Base-by-base conservation (phyloP, 148 eudicot genomes). In the Camellia japonica region DNA sequence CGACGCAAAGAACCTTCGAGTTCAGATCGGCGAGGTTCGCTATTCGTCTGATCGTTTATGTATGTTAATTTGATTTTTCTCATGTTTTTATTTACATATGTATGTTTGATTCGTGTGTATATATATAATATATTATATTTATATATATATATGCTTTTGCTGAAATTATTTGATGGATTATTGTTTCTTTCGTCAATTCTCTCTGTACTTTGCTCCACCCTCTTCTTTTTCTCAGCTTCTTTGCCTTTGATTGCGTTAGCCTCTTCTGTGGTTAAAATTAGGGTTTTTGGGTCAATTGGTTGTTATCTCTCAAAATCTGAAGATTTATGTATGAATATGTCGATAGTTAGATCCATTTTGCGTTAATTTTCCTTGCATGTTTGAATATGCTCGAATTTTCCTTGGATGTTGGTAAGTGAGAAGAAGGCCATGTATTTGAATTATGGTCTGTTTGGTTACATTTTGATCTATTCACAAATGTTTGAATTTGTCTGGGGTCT, bases 1-100 rank as follows among this genome's bases (percentile, higher is more conserved):
- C 7, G 9, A 49, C 49, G 0, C 38, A 47, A 49, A 5, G 46
- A 19, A 19, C 41, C 52, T 61, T 20, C 71, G 47, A 6, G 51
- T 41, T 76, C 13, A 65, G 73, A 66, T 77, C 80, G 7, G 51
- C 30, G 18, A 77, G 80, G 80, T 77, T 66, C 10, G 72, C 62
- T 12, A 41, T 11, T 74, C 19, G 49, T 16, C 14, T 64, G 15
- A 65, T 77, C 42, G 5, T 41, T 19, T 41, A 5, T 65, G 12
- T 20, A 8, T 49, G 47, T 77, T 7, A 23, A 49, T 30, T 7
- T 65, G 19, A 3, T 44, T 77, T 65, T 23, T 47, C 12, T 60
- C 3, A 8, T 3, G 38, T 30, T 30, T 30, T 2, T 19, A 3
- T 38, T 44, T 46, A 14, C 38, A 10, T 62, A 13, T 23, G 11